Base-by-base conservation (phyloP, 1,284 basidiomycete genomes). In the Exobasidium cylindrosporum region DNA sequence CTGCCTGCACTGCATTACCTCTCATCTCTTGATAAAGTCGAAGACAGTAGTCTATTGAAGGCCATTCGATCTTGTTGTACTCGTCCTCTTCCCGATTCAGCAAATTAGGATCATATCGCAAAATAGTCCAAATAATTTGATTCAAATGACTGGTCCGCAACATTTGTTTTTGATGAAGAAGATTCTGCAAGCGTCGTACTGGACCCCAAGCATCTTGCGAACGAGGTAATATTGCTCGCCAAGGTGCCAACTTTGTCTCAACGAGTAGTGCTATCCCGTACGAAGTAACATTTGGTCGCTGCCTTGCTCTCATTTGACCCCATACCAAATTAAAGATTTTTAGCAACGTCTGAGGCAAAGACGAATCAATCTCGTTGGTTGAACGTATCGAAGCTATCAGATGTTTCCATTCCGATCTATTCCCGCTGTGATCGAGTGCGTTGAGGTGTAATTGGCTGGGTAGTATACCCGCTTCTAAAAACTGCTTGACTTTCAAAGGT, bases 91-190 rank as follows among this genome's bases (percentile, higher is more conserved):
- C 32, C 3, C 26, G 21, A n/a, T 26, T 14, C 4, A 23, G 21
- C 14, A 21, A 26, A 32, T 55, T 23, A 1, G 53, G 32, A 24
- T 28, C 53, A 23, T 32, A 26, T 21, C 53, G 53, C 3, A 55
- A 13, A 28, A 29, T 44, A 17, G 3, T 24, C 53, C 53, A 55
- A 23, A 55, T 32, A 29, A 44, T 29, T 44, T 55, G 31, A 23
- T 55, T 55, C 4, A 55, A 4, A 14, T 30, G 21, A 21, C 28
- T 55, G 14, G 17, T 28, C 13, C 3, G 32, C 4, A 55, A 17
- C 30, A 26, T 5, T 35, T 29, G 4, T 26, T 17, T 23, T 26
- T 21, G 3, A 32, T 35, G 53, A 21, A 50, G n/a, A 28, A 24
- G 21, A 24, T 26, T 3, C 13, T 24, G 4, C 5, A 50, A 24